Base-by-base conservation (phyloP, 177 flowering plant genomes). In the Vitis hybrid region DNA sequence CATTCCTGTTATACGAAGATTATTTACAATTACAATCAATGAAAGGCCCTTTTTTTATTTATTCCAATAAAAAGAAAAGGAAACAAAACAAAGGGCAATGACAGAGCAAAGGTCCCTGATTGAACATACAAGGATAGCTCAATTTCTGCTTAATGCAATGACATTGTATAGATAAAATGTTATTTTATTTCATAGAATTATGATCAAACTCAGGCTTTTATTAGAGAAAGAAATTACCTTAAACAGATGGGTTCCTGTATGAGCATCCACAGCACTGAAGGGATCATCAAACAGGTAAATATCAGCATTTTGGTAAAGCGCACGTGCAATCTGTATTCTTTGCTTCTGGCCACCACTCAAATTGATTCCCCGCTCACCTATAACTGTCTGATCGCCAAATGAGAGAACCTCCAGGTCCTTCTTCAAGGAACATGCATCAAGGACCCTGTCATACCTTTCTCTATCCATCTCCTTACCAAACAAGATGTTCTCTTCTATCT, bases 321-420 rank as follows among this genome's bases (percentile, higher is more conserved):
- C 91, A 12, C 94, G 86, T 2, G 94, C 94, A 66, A 89, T 85
- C 73, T 89, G 94, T 62, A 88, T 75, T 69, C 94, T 83, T 66
- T 89, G 94, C 72, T 88, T 89, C 80, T 87, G 93, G 15, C 94
- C 91, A n/a, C 94, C 94, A 65, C 94, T 89, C 67, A 89, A 71
- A 70, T 89, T 89, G 77, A 89, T 88, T 50, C 91, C 94, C 63
- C 91, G 77, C 75, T 89, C 91, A 6, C 93, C 91, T 23, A 89
- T 83, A 32, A 84, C 67, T 0, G 91, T 89, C 66, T 83, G 88
- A 72, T 89, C 93, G 2, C 89, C 89, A 66, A 77, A 77, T 14
- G 89, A 62, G 7, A 87, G 74, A 58, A 85, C 76, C 63, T 87
- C 87, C 10, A 89, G 67, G 72, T 89, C 93, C 77, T 75, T 86